Conservation (phyloP, 768 basidiomycete species). For the Suillus cothurnatus region DNA sequence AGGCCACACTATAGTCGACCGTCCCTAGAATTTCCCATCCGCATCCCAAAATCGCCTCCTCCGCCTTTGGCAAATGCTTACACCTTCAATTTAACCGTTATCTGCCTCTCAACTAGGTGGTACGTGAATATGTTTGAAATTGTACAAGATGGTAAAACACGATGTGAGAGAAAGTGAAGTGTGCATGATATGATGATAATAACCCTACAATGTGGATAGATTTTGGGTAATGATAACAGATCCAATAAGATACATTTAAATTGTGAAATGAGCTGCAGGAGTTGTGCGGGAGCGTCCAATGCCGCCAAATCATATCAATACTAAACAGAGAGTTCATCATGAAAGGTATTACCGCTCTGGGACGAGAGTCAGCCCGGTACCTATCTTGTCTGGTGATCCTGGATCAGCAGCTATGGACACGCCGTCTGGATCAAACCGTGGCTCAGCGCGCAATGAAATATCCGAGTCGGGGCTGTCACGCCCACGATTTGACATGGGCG, state of each 20-base stretch:
- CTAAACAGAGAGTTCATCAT: neutral
- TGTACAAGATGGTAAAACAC: constrained; percentile 4
- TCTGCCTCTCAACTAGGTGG: too few relatives aligned
- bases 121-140: neutral
- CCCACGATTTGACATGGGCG: constrained; percentile 38
- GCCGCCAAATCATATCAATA: neutral
- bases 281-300: neutral
- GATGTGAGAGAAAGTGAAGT: neutral
- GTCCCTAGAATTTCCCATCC: too few relatives aligned
- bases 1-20: too few relatives aligned
- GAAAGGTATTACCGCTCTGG: constrained; percentile 43
- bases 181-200: constrained; percentile 3
- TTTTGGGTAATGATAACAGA: constrained; percentile 3
- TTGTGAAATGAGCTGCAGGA: constrained; percentile 2
- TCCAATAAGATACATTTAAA: constrained; percentile 9
- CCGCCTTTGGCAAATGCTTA: too few relatives aligned
- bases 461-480: constrained; percentile 17
- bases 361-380: constrained; percentile 41
- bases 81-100: too few relatives aligned
- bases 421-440: constrained; percentile 47
- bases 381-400: constrained; percentile 46
- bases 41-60: too few relatives aligned
- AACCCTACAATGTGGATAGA: constrained; percentile 2
- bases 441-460: constrained; percentile 19
- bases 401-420: constrained; percentile 38